These are phyloP conservation scores for Artemisia annua DNA, from an alignment of 129 eudicot species.

Conservation along the genomic window DNA sequence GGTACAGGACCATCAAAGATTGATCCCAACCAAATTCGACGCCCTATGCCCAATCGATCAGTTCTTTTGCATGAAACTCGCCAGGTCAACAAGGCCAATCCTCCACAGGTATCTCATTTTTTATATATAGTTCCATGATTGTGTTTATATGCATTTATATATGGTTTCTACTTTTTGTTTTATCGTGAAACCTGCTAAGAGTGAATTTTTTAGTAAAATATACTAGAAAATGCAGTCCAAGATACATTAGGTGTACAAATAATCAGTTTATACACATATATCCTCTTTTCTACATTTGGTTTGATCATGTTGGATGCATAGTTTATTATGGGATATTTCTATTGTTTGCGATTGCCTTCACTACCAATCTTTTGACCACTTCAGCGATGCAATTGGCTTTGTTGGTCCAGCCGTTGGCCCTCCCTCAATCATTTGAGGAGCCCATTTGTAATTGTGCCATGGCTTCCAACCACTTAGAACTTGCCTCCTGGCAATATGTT, in stretches of 20 bases:
- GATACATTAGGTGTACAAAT: conserved; percentile 87
- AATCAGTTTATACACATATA: conserved; percentile 60
- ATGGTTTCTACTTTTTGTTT: conserved; percentile 16
- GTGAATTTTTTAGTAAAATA: conserved; percentile 83
- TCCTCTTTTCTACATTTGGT: conserved; percentile 18
- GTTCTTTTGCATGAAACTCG: conserved; percentile 86
- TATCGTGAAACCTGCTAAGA: conserved; percentile 76
- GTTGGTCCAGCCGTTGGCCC: conserved; percentile 94
- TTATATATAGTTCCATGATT: neutral
- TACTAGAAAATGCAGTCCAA: conserved; percentile 98
- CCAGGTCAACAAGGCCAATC: conserved; percentile 90
- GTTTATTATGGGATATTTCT: conserved; percentile 23
- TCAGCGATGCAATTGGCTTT: conserved; percentile 95
- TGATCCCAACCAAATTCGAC: conserved; percentile 90
- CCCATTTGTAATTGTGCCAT: too few relatives aligned
- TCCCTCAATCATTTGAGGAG: conserved; percentile 95
- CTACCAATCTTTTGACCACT: conserved; percentile 78
- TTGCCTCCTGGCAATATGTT: too few relatives aligned
- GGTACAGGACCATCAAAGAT: conserved; percentile 69
- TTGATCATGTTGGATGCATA: neutral
- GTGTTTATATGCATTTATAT: neutral
- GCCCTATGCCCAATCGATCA: conserved; percentile 69
- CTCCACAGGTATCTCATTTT: conserved; percentile 77
- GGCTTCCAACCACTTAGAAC: too few relatives aligned
- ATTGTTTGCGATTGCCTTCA: conserved; percentile 66